Percentiles rank a stretch among this genome's conserved stretches.
Conservation (phyloP, 164 flowering plant species). For the Chimonanthus praecox region DNA sequence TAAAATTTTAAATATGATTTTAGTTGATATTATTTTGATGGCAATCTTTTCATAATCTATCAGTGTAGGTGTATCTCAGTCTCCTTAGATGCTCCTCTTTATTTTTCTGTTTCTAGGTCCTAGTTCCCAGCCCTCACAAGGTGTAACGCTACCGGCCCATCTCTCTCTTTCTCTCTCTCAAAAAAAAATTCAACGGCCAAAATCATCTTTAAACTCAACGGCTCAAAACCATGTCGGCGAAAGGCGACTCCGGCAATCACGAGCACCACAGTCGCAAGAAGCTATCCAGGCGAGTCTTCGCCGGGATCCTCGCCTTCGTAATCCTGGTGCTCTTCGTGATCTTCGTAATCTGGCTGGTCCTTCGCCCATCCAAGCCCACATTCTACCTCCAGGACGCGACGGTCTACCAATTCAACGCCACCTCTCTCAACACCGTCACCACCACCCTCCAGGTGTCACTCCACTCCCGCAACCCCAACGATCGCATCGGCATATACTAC, state of each 20-base stretch:
- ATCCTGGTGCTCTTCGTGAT: slow-evolving; percentile 6
- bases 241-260: slow-evolving; percentile 11
- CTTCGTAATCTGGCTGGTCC: slow-evolving; percentile 9
- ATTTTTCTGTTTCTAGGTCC: too few species aligned
- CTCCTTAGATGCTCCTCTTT: too few species aligned
- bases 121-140: too few species aligned
- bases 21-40: too few species aligned
- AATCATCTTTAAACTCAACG: too few species aligned
- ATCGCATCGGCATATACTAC: slow-evolving; percentile 18
- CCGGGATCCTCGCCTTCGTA: slow-evolving; percentile 2
- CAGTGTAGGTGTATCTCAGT: too few species aligned
- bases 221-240: slow-evolving; percentile 1
- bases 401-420: slow-evolving; percentile 14
- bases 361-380: slow-evolving; percentile 16
- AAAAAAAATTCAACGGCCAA: too few species aligned
- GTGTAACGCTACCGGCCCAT: neutral
- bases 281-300: slow-evolving; percentile 6
- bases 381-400: slow-evolving; percentile 16
- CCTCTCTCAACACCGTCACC: slow-evolving; percentile 6
- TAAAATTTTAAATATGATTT: too few species aligned
- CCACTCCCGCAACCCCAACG: slow-evolving; percentile 16
- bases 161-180: neutral
- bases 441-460: slow-evolving; percentile 12
- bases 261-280: neutral
- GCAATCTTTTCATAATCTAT: too few species aligned